These are phyloP conservation scores for Tetratostichococcus sp. DNA, from an alignment of 139 green algal genomes.

Conservation along the genomic window DNA sequence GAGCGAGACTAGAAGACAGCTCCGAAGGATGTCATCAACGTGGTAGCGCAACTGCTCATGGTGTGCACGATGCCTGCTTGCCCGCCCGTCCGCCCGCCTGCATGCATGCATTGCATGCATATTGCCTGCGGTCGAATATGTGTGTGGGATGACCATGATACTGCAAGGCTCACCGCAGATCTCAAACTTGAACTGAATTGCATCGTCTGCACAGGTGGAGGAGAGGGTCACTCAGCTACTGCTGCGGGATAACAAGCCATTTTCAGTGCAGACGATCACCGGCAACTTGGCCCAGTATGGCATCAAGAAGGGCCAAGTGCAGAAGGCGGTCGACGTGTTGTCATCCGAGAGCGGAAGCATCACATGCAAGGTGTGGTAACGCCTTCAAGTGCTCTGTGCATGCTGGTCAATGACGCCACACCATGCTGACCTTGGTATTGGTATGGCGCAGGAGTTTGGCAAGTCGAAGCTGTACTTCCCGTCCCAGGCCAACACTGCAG, in stretches of 20 bases:
- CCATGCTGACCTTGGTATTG: neutral
- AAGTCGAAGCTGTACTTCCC: constrained; percentile 79
- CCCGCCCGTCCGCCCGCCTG: no score
- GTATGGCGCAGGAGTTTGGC: constrained; percentile 68
- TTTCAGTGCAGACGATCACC: constrained; percentile 49
- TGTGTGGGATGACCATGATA: no score
- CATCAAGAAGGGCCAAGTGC: constrained; percentile 65
- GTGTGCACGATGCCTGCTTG: no score
- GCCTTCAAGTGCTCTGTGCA: neutral
- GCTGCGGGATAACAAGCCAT: constrained; percentile 55
- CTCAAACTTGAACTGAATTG: no score
- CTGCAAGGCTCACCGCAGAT: no score
- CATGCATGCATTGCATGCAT: no score
- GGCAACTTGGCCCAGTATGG: constrained; percentile 61
- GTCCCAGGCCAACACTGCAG: constrained; percentile 41
- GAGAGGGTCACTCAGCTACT: constrained; percentile 47
- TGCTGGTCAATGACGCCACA: no score
- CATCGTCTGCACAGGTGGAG: constrained; percentile 22
- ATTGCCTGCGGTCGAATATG: no score
- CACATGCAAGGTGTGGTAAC: constrained; percentile 45
- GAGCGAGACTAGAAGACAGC: no score
- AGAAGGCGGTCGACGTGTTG: constrained; percentile 57
- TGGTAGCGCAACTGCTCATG: no score
- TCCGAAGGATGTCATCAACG: no score
- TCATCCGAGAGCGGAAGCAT: constrained; percentile 39